Evolutionary conservation across 2,329 filamentous ascomycete species (phyloP).

Genomic region (Akanthomyces uredinophilus): DNA sequence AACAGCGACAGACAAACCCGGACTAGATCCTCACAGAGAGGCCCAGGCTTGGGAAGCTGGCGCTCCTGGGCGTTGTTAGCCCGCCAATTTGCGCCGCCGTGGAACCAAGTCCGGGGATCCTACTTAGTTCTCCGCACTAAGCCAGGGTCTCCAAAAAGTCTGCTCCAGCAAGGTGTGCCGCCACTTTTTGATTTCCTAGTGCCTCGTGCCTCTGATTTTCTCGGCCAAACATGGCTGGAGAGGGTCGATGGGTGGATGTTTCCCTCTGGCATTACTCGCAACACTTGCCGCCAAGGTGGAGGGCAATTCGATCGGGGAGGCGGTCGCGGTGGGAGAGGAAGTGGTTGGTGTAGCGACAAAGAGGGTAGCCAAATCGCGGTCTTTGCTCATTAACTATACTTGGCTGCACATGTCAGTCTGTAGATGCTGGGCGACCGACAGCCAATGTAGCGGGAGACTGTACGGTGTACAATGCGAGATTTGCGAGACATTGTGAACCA

Average conservation of each 20-base stretch:
- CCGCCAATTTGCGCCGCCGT: neutral
- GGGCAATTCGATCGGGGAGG: neutral
- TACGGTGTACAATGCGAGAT: neutral
- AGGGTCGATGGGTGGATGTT: slow-evolving; percentile 1
- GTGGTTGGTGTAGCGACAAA: neutral
- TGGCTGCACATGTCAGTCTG: neutral
- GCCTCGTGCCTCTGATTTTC: neutral
- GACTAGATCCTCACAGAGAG: neutral
- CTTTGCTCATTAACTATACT: neutral
- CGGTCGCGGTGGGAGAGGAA: neutral
- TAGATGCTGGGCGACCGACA: neutral
- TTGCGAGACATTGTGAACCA: neutral
- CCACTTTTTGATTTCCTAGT: neutral
- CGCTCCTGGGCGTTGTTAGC: neutral
- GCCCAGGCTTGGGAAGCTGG: neutral
- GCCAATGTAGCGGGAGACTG: neutral
- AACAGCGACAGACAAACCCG: neutral
- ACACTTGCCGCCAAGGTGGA: neutral
- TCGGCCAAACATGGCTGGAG: neutral
- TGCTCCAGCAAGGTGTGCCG: neutral
- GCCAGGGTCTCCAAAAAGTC: neutral
- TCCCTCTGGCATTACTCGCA: slow-evolving; percentile 6
- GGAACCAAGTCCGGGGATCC: slow-evolving; percentile 5
- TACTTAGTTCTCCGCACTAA: slow-evolving; percentile 2
- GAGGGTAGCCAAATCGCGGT: neutral